Conservation (phyloP, 1,284 basidiomycete genomes). For the Marasmius oreades region DNA sequence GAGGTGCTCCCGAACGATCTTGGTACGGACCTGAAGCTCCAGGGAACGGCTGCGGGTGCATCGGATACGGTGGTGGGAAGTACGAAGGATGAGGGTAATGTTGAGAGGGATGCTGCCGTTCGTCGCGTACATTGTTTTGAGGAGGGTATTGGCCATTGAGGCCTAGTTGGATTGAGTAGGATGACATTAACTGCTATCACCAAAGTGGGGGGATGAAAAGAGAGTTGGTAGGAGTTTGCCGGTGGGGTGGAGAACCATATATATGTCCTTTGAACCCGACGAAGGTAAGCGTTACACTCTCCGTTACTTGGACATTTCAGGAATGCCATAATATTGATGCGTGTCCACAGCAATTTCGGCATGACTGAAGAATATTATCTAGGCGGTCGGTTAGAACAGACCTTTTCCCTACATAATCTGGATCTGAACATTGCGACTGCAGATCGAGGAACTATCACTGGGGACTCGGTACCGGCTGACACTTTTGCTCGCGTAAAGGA, state of each 20-base stretch:
- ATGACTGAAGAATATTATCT: background rate
- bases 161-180: background rate
- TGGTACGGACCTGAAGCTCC: background rate
- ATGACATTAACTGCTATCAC: background rate
- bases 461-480: background rate
- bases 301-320: background rate
- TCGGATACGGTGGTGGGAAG: background rate
- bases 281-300: background rate
- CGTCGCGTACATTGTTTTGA: background rate
- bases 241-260: slow-evolving; percentile 3
- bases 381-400: no score
- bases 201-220: background rate
- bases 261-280: background rate
- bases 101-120: background rate
- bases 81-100: background rate
- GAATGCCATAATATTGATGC: slow-evolving; percentile 3
- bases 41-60: background rate
- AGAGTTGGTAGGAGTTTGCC: background rate
- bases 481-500: background rate
- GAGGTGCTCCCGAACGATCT: background rate
- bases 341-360: background rate
- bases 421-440: background rate
- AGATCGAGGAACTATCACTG: background rate
- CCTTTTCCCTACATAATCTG: background rate
- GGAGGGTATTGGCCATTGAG: background rate